A percentile compares a stretch with the other conserved stretches of the same genome.
Conservation (phyloP, 1,284 basidiomycete genomes). For the Sporisorium exsertum region DNA sequence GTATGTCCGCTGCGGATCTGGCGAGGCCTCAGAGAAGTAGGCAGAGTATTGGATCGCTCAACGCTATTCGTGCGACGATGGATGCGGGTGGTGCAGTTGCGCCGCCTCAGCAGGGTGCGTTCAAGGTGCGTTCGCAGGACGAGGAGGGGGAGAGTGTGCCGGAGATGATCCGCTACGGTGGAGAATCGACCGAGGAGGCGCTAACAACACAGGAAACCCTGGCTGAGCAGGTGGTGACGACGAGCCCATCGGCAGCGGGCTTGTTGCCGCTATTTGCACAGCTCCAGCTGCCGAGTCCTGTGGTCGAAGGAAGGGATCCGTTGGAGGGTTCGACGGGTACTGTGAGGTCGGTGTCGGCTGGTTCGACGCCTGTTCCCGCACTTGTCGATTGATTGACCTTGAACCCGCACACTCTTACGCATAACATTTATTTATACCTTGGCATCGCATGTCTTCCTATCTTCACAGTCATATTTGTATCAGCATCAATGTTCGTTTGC, state of each 20-base stretch:
- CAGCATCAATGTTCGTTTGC: not conserved
- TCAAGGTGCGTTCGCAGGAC: not conserved
- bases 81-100: not conserved
- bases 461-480: too few species aligned
- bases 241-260: not conserved
- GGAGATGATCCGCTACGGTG: conserved; percentile 21
- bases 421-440: not conserved
- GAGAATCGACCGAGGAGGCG: not conserved
- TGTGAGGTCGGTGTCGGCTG: not conserved
- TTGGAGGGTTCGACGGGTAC: not conserved
- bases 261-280: not conserved
- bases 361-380: not conserved
- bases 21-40: not conserved
- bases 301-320: not conserved
- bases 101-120: not conserved
- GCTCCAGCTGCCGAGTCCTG: not conserved
- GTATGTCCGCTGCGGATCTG: not conserved
- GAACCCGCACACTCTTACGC: too few species aligned
- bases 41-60: conserved; percentile 17
- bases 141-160: not conserved
- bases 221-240: not conserved
- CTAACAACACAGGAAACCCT: not conserved
- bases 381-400: not conserved
- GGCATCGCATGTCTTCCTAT: not conserved
- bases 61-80: conserved; percentile 15